A percentile compares a stretch with the other conserved stretches of the same genome.
Conservation (phyloP, 78 protist species). For the Monocercomonoides exilis region DNA sequence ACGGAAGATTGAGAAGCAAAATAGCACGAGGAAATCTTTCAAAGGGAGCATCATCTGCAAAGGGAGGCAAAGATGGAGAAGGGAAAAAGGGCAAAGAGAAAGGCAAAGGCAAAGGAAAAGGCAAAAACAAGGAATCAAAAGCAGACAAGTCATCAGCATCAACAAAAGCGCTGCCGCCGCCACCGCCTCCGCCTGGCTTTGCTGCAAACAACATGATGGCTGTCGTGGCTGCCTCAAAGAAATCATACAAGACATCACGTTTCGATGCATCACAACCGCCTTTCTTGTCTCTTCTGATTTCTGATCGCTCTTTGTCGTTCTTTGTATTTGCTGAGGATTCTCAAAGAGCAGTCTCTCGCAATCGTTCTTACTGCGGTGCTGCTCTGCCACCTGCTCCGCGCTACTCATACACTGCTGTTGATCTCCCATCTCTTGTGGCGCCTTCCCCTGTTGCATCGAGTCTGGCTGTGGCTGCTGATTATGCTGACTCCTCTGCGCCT, state of each 20-base stretch:
- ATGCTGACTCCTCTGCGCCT: neutral
- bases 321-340: neutral
- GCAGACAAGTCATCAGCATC: too few relatives aligned
- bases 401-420: neutral
- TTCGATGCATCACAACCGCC: neutral
- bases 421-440: too few relatives aligned
- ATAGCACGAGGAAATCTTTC: too few relatives aligned
- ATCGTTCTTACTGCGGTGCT: neutral
- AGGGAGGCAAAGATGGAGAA: neutral
- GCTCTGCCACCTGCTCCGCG: neutral
- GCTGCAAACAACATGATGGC: too few relatives aligned
- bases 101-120: too few relatives aligned
- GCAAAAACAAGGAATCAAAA: too few relatives aligned
- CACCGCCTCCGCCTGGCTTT: too few relatives aligned
- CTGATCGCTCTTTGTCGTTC: neutral
- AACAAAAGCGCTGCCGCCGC: too few relatives aligned
- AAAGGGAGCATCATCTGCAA: too few relatives aligned
- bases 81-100: neutral
- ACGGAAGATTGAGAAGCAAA: too few relatives aligned
- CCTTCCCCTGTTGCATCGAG: neutral
- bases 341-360: neutral
- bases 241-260: neutral
- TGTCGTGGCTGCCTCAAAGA: too few relatives aligned
- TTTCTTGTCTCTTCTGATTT: neutral
- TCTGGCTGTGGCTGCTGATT: neutral